Evolutionary conservation across 2,329 filamentous ascomycete genomes (phyloP), one percentile per base, ranked within the genome.

Genomic region (Biscogniauxia sp.): DNA sequence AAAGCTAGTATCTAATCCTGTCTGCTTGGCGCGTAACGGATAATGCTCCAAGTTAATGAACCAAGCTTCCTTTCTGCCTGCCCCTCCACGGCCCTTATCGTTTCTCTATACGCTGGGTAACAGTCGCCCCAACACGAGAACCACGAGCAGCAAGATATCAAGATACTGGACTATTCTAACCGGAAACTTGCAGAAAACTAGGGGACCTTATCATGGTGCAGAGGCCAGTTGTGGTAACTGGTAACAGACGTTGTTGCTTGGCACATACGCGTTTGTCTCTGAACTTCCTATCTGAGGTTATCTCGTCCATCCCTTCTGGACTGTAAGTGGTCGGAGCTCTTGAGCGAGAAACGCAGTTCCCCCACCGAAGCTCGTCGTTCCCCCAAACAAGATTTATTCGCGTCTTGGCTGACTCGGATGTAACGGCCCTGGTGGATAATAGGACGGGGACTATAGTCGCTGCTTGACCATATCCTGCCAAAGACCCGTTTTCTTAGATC

Each of bases 261-360:
- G 53, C 53, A 54, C 26, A n/a, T 26, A 28, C 37, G 25, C n/a
- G 28, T 54, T 17, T 6, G 9, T 45, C 6, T 45, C 8, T 13
- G 25, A 54, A 54, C 53, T 54, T 54, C 53, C 53, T 54, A 54
- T 54, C 28, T 37, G 53, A 54, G 53, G 32, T 20, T 37, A 37
- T 54, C 53, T 37, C 53, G 32, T 20, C n/a, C 53, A 32, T 20
- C 19, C 8, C 25, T 15, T 32, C 53, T 54, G 53, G 8, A 26
- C 53, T 23, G 19, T 54, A 37, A 54, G 17, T 54, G 53, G 53
- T 41, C 17, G 26, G 26, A 51, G 37, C 11, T n/a, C 37, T 45
- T 2, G 37, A n/a, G 15, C 37, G 13, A 5, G 37, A 45, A 45
- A 45, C 37, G 17, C 37, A 45, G 17, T 11, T 26, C 52, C 25